These are phyloP conservation scores for Kwoniella bestiolae DNA, from an alignment of 768 basidiomycete genomes.

Conservation along the genomic window DNA sequence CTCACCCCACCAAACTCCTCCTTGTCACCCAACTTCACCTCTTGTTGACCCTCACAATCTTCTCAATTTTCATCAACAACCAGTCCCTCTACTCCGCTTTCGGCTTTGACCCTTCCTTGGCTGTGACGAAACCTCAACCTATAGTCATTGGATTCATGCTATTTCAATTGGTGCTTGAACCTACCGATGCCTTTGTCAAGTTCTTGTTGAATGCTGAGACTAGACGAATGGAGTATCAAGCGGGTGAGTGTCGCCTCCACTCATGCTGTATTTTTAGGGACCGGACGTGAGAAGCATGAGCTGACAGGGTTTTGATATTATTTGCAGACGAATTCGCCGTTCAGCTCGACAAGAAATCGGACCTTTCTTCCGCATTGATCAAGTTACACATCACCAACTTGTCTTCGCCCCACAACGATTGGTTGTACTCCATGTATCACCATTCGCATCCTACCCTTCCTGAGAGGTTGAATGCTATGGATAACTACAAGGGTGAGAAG, in stretches of 20 bases:
- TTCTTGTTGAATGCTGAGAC: constrained; percentile 75
- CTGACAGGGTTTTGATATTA: constrained; percentile 47
- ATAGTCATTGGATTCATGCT: constrained; percentile 58
- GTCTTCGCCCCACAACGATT: constrained; percentile 91
- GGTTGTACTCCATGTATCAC: constrained; percentile 94
- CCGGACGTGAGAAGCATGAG: too few species aligned
- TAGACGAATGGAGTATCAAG: constrained; percentile 88
- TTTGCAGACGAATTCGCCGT: constrained; percentile 77
- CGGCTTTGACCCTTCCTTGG: constrained; percentile 50
- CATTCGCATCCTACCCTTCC: constrained; percentile 94
- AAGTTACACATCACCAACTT: constrained; percentile 89
- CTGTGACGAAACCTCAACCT: constrained; percentile 49
- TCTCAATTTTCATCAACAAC: constrained; percentile 59
- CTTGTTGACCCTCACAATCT: constrained; percentile 67
- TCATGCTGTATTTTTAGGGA: too few species aligned
- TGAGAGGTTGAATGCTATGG: constrained; percentile 82
- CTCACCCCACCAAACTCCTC: constrained; percentile 88
- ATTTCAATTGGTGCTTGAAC: constrained; percentile 56
- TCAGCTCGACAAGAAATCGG: constrained; percentile 66
- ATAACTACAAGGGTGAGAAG: constrained; percentile 55
- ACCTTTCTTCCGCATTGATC: constrained; percentile 67
- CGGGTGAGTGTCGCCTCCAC: constrained; percentile 69
- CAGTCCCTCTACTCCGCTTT: constrained; percentile 54
- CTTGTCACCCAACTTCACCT: constrained; percentile 84
- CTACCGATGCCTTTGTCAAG: constrained; percentile 55